A percentile compares a stretch with the other conserved stretches of the same genome.
Evolutionary conservation across 164 flowering plant species (phyloP).

Genomic region (Hamamelis virginiana): DNA sequence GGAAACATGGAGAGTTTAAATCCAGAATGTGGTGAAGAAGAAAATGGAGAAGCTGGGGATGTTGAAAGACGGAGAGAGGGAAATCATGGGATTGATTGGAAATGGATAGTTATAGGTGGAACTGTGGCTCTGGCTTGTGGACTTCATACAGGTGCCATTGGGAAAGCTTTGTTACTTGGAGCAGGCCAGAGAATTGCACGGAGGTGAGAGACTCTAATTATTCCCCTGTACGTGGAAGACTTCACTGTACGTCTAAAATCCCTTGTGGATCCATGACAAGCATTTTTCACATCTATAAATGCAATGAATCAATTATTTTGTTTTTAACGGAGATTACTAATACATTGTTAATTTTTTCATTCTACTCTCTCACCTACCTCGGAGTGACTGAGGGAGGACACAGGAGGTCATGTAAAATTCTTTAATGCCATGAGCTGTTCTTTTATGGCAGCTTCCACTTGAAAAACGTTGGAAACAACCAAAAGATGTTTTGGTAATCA

Average conservation of each 20-base stretch:
- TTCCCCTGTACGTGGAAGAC: neutral
- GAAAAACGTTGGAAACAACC: too few species aligned
- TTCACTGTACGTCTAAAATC: neutral
- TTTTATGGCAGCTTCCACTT: too few species aligned
- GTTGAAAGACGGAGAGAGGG: slow-evolving; percentile 7
- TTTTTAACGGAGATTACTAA: too few species aligned
- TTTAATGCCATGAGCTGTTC: too few species aligned
- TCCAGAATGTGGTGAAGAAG: slow-evolving; percentile 34
- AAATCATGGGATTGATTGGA: slow-evolving; percentile 62
- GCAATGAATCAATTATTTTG: too few species aligned
- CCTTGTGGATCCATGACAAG: neutral
- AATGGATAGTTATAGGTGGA: slow-evolving; percentile 77
- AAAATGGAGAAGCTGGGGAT: slow-evolving; percentile 12
- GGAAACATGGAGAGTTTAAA: slow-evolving; percentile 29
- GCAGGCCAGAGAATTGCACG: slow-evolving; percentile 65
- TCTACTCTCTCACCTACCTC: too few species aligned
- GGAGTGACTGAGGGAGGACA: too few species aligned
- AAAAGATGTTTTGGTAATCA: too few species aligned
- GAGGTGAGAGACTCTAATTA: slow-evolving; percentile 29
- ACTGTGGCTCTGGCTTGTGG: slow-evolving; percentile 76
- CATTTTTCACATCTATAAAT: too few species aligned
- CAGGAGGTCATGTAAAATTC: too few species aligned
- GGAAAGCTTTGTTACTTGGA: slow-evolving; percentile 71
- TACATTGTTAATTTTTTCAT: too few species aligned
- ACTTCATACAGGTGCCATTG: slow-evolving; percentile 60